phyloP scores from a whole-genome alignment of 2,329 filamentous ascomycete genomes.

The Nothopassalora personata region DNA sequence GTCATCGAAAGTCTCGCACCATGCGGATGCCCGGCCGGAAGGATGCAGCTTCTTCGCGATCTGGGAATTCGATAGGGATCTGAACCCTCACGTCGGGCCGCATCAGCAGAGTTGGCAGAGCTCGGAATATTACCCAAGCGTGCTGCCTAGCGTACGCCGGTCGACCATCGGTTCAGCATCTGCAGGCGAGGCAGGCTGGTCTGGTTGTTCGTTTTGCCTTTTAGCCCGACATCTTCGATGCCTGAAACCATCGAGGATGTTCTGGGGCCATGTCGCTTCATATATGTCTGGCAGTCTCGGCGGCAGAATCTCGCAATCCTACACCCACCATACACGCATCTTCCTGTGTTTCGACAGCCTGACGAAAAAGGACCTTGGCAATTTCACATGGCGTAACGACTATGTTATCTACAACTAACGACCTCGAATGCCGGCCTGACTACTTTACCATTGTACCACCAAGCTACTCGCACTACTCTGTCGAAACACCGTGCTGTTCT shows the following conservation, averaged over 20 bases:
- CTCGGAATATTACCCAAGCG: not conserved
- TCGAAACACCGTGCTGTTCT: conserved; percentile 17
- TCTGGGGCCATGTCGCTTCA: conserved; percentile 4
- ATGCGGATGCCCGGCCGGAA: not conserved
- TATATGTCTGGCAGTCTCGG: conserved; percentile 7
- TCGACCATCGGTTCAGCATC: not conserved
- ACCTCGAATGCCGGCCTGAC: conserved; percentile 4
- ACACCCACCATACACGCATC: conserved; percentile 5
- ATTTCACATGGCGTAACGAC: conserved; percentile 2
- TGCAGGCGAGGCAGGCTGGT: not conserved
- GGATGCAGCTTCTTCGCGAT: not conserved
- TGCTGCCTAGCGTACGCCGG: conserved; percentile 1
- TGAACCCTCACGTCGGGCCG: not conserved
- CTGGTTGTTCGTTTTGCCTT: not conserved
- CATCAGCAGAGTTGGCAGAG: not conserved
- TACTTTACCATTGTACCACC: conserved; percentile 18
- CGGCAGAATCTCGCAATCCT: conserved; percentile 2
- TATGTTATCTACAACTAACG: conserved; percentile 4
- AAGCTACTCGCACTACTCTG: conserved; percentile 14
- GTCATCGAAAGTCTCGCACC: not conserved
- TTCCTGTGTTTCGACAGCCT: conserved; percentile 11
- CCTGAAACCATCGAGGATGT: conserved; percentile 7
- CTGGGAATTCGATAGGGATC: conserved; percentile 8
- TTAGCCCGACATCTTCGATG: conserved; percentile 9
- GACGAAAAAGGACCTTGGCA: not conserved